Evolutionary conservation across 768 basidiomycete genomes (phyloP), one percentile per base, ranked within the genome.

Genomic region (Psilocybe azurescens): DNA sequence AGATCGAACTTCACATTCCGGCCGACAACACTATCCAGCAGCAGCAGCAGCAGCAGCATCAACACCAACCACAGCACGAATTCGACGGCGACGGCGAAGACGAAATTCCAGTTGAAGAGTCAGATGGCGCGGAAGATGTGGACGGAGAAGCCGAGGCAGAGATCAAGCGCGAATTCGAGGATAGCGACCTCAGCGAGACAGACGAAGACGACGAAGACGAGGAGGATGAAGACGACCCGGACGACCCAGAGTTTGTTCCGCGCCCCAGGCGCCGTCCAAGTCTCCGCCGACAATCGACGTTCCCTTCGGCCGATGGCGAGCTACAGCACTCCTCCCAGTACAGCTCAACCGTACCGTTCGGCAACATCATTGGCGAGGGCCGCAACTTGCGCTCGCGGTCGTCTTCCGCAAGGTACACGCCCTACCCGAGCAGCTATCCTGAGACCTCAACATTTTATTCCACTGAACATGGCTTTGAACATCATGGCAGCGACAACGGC

Each of bases 241-340:
- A 73, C 60, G 75, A 71, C 49, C 70, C 72, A 59, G 74, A 77
- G 66, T 77, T 74, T 58, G 70, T 75, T 18, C 71, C 72, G 29
- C 65, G 71, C 7, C 58, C 70, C 3, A 65, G 64, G 41, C 61
- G 63, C 59, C 62, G 58, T 44, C 48, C 39, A n/a, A 36, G 52
- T 29, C 32, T 33, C 44, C 63, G 62, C 39, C 65, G 58, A 59
- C 53, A 64, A 18, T 59, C 56, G 53, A 64, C 65, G 52, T 46
- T 59, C 61, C 46, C 58, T 60, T 50, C 53, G 49, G 59, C 49
- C 54, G 48, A 53, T 33, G 49, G 60, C 56, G 64, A 62, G 38
- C 32, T 33, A 39, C 50, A 41, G 36, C 59, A 38, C 64, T 64
- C 30, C 48, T 38, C 32, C 47, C 62, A 38, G 53, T 58, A 47